These are phyloP conservation scores for Baudoinia panamericana DNA, from an alignment of 495 filamentous ascomycete genomes.

Conservation along the genomic window DNA sequence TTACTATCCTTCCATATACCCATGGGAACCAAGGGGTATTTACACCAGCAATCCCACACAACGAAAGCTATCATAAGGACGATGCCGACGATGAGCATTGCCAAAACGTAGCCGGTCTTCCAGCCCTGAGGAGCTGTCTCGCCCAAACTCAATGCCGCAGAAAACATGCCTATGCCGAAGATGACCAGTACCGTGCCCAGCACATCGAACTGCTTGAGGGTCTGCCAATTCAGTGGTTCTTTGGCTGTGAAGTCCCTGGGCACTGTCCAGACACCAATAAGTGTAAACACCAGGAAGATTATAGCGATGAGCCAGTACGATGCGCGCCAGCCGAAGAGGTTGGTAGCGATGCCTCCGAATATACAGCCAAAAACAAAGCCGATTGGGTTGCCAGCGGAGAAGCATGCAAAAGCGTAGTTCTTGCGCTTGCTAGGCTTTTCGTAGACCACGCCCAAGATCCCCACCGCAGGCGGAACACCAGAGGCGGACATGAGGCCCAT, in stretches of 20 bases:
- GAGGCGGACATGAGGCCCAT: slow-evolving; percentile 50
- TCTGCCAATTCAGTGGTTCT: slow-evolving; percentile 34
- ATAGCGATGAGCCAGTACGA: slow-evolving; percentile 52
- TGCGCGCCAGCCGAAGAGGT: slow-evolving; percentile 55
- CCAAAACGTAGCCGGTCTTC: slow-evolving; percentile 32
- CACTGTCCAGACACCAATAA: slow-evolving; percentile 50
- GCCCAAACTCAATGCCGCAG: slow-evolving; percentile 42
- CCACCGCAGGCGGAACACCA: slow-evolving; percentile 54
- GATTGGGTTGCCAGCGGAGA: slow-evolving; percentile 54
- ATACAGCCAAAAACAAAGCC: slow-evolving; percentile 58
- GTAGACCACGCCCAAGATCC: slow-evolving; percentile 53
- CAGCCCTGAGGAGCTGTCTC: slow-evolving; percentile 35
- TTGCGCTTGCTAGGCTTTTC: slow-evolving; percentile 45
- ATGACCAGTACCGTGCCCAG: slow-evolving; percentile 52
- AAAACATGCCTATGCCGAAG: slow-evolving; percentile 51
- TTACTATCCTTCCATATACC: slow-evolving; percentile 31
- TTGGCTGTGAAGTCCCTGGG: slow-evolving; percentile 42
- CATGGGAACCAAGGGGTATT: slow-evolving; percentile 33
- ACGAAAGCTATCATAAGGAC: slow-evolving; percentile 27
- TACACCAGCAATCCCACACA: slow-evolving; percentile 28
- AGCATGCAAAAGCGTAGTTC: slow-evolving; percentile 58
- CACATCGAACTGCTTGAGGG: slow-evolving; percentile 49
- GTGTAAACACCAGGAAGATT: slow-evolving; percentile 45
- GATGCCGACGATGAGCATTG: slow-evolving; percentile 28
- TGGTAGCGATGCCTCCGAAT: slow-evolving; percentile 50